Conservation (phyloP, 768 basidiomycete genomes). For the Pisolithus sp. region DNA sequence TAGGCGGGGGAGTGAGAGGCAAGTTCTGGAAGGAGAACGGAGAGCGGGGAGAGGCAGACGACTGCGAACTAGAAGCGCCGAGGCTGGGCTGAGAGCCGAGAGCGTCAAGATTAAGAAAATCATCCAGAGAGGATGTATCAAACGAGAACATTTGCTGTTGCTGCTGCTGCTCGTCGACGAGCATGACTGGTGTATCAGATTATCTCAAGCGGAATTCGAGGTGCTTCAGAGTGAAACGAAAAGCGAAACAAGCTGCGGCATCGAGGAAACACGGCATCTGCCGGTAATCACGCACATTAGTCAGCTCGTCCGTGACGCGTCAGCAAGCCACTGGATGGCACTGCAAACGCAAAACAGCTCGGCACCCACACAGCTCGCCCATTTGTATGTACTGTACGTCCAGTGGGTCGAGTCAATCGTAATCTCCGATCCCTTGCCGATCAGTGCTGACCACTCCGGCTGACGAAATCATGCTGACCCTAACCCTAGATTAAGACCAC, state of each 20-base stretch:
- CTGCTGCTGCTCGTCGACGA: constrained; percentile 34
- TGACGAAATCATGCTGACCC: not conserved
- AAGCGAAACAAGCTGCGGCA: no score
- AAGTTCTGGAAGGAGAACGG: constrained; percentile 25
- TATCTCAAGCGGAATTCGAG: not conserved
- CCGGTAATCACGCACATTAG: no score
- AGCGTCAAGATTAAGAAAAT: constrained; percentile 64
- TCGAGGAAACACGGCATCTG: no score
- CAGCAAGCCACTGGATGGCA: no score
- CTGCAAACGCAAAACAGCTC: no score
- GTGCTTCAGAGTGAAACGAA: not conserved
- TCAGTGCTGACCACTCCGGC: not conserved
- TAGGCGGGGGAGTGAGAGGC: constrained; percentile 41
- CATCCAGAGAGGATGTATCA: constrained; percentile 37
- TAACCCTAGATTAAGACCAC: not conserved
- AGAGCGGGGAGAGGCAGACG: constrained; percentile 39
- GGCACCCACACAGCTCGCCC: no score
- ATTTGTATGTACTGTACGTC: no score
- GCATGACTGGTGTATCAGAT: constrained; percentile 24
- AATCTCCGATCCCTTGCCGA: no score
- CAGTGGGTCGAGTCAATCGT: no score
- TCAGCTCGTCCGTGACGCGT: no score
- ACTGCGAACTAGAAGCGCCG: constrained; percentile 31
- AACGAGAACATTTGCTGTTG: constrained; percentile 12
- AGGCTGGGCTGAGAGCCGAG: constrained; percentile 20